Evolutionary conservation across 306 rosid species (phyloP).

Genomic region (Cicer cuneatum): DNA sequence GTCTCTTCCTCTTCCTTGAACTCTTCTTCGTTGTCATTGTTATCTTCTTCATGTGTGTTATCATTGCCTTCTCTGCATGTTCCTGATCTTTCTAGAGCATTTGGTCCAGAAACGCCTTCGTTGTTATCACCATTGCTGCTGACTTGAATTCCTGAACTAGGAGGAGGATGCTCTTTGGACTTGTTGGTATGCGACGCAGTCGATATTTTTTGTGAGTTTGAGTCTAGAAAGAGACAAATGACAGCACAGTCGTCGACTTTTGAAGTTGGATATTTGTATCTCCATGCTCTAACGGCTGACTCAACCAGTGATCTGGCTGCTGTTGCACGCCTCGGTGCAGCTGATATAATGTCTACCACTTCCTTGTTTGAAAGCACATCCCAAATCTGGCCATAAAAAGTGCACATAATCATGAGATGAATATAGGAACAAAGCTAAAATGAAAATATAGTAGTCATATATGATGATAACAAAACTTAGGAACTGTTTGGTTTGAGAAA

Average conservation of each 20-base stretch:
- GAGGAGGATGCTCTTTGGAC: conserved; percentile 51
- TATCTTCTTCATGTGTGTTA: conserved; percentile 44
- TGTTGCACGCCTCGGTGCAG: conserved; percentile 62
- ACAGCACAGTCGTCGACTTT: conserved; percentile 98
- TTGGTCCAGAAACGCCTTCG: conserved; percentile 45
- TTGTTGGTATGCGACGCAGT: conserved; percentile 58
- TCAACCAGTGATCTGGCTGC: conserved; percentile 89
- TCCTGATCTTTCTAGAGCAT: conserved; percentile 55
- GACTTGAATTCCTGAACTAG: conserved; percentile 44
- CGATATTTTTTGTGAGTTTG: conserved; percentile 49
- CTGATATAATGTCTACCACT: conserved; percentile 86
- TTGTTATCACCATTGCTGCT: conserved; percentile 38
- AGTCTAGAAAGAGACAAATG: conserved; percentile 82
- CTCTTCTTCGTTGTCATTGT: conserved; percentile 50
- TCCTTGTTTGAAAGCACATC: conserved; percentile 96
- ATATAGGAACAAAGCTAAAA: background rate
- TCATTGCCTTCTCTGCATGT: conserved; percentile 57
- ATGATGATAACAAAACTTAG: background rate
- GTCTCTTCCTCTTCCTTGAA: conserved; percentile 61
- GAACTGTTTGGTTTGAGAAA: background rate
- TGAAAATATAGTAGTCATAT: background rate
- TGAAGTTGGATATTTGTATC: conserved; percentile 85
- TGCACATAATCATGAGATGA: conserved; percentile 32
- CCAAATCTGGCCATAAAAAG: conserved; percentile 70
- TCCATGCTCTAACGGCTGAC: conserved; percentile 87